Conservation (phyloP, 129 eudicot genomes). For the Gnaphalium uliginosum region DNA sequence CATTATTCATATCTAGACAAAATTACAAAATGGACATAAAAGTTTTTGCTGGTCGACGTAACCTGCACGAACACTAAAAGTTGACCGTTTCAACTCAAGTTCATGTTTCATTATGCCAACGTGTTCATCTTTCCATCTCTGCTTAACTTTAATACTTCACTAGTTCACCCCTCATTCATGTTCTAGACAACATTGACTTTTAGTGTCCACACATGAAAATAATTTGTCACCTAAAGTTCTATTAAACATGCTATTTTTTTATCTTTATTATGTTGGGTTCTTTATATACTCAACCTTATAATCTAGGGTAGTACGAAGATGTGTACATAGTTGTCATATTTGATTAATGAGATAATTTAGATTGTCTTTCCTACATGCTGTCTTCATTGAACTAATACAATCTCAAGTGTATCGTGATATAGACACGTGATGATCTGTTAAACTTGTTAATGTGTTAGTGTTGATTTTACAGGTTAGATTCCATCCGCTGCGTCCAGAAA, state of each 20-base stretch:
- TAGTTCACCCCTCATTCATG: neutral
- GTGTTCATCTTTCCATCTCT: neutral
- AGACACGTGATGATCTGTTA: no score
- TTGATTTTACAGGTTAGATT: slow-evolving; percentile 60
- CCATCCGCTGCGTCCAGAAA: slow-evolving; percentile 59
- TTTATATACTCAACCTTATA: neutral
- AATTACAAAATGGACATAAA: neutral
- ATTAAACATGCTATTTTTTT: neutral
- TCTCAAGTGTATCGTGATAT: neutral
- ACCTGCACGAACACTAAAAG: neutral
- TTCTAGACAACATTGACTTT: neutral
- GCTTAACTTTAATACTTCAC: neutral
- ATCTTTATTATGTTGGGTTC: neutral
- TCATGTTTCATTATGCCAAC: neutral
- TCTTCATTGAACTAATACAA: slow-evolving; percentile 2
- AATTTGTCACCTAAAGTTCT: neutral
- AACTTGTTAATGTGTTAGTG: slow-evolving; percentile 1
- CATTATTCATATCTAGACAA: neutral
- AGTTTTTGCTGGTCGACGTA: neutral
- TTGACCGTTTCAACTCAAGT: neutral
- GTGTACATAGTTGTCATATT: neutral
- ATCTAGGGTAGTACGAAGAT: neutral
- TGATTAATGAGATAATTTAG: neutral
- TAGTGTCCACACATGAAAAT: neutral
- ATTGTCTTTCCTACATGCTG: neutral